These are phyloP conservation scores for Neospermospora avenae DNA, from an alignment of 2,329 filamentous ascomycete genomes.

Conservation along the genomic window DNA sequence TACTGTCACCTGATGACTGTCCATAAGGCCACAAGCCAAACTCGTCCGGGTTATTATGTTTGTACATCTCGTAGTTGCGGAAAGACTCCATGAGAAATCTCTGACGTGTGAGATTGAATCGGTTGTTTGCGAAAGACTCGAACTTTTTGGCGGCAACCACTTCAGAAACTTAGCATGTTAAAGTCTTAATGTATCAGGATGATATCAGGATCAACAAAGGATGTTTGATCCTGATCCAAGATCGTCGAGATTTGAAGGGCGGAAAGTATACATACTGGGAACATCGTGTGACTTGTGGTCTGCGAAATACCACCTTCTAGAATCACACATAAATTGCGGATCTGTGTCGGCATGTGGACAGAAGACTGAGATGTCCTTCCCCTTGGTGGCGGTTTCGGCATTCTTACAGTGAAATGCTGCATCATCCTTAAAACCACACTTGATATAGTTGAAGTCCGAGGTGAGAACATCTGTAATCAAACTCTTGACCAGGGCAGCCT, in stretches of 20 bases:
- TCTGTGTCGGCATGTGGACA: constrained; percentile 9
- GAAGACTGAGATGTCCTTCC: constrained; percentile 1
- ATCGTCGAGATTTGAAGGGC: too few relatives aligned
- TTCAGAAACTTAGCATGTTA: too few relatives aligned
- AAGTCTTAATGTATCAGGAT: too few relatives aligned
- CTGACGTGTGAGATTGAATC: constrained; percentile 1
- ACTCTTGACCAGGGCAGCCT: background rate
- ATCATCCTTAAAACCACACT: constrained; percentile 7
- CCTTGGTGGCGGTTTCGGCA: background rate
- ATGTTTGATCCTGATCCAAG: too few relatives aligned
- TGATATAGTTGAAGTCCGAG: constrained; percentile 9
- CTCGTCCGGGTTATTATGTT: background rate
- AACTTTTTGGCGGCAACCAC: constrained; percentile 3
- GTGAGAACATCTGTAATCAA: constrained; percentile 6
- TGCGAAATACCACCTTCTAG: constrained; percentile 9
- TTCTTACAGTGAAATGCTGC: background rate
- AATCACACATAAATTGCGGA: constrained; percentile 10
- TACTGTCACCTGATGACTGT: background rate
- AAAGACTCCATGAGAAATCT: constrained; percentile 2
- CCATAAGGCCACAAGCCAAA: background rate
- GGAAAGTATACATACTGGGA: too few relatives aligned
- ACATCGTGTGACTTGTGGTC: background rate
- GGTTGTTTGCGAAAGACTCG: constrained; percentile 1
- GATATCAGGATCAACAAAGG: too few relatives aligned
- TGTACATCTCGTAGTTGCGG: constrained; percentile 2